Base-by-base conservation (phyloP, 495 filamentous ascomycete genomes). In the Oleoguttula mirabilis region DNA sequence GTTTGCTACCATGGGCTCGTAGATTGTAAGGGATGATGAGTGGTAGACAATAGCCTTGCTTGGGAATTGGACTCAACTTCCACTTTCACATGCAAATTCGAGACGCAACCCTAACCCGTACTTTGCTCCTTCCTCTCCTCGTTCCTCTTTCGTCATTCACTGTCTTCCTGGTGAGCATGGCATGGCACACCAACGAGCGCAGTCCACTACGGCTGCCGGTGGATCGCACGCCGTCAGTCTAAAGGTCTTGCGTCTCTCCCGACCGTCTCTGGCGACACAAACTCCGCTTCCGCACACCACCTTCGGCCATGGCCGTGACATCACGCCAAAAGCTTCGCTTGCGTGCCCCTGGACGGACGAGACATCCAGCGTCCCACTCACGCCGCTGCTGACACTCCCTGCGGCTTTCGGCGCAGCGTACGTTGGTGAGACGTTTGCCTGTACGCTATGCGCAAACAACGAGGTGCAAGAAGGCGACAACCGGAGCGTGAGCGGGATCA, bases 381-480 rank as follows among this genome's bases (percentile, higher is more conserved):
- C 67, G 19, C 74, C 80, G 25, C 65, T 78, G 34, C 71, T 95
- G 50, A 94, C 83, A n/a, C 76, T 96, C 3, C 90, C 90, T 4
- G 82, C 86, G 1, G 76, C 85, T 3, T 96, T 98, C 59, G 90
- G 87, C 39, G 84, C 83, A 8, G 86, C 88, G 36, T 95, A 95
- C 50, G 88, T 96, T 31, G 90, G 90, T 44, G 88, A 96, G 66
- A 86, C 82, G 1, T 98, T 98, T 61, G 75, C 76, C 36, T 98
- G 90, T 64, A 90, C 88, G 1, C 72, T 98, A 17, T 93, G 86
- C 64, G 88, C 83, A 7, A 95, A 90, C 66, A 90, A 94, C 59
- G 88, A 94, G 53, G 34, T 65, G 37, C 43, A 37, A 19, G 43
- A 38, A 10, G 55, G 54, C 20, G 42, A 52, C 1, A 48, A 47